Evolutionary conservation across 2,329 filamentous ascomycete genomes (phyloP).

Genomic region (Fusarium agapanthi): DNA sequence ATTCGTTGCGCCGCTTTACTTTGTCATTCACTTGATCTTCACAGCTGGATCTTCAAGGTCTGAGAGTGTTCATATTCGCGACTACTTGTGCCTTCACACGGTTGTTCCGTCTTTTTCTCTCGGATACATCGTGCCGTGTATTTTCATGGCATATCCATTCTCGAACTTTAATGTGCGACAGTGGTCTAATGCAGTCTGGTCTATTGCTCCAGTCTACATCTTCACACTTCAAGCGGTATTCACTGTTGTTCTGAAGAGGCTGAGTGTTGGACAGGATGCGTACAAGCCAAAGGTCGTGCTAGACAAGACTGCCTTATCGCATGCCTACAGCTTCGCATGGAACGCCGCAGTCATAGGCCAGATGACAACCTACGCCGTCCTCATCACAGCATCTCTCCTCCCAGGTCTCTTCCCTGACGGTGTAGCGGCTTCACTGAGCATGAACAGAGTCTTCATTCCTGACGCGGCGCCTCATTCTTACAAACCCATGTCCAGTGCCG

Average conservation of each 20-base stretch:
- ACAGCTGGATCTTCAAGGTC: conserved; percentile 12
- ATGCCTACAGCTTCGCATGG: conserved; percentile 40
- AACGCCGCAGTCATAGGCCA: conserved; percentile 38
- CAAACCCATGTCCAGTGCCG: conserved; percentile 27
- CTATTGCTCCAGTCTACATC: conserved; percentile 33
- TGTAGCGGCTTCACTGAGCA: conserved; percentile 19
- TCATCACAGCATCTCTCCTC: conserved; percentile 10
- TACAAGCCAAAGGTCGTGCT: conserved; percentile 18
- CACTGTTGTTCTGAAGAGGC: conserved; percentile 24
- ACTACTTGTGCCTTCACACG: conserved; percentile 28
- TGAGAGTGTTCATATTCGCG: conserved; percentile 27
- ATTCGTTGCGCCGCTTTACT: conserved; percentile 35
- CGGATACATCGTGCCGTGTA: conserved; percentile 34
- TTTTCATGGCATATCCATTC: conserved; percentile 35
- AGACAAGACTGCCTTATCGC: conserved; percentile 32
- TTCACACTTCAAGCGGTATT: conserved; percentile 23
- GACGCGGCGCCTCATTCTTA: conserved; percentile 26
- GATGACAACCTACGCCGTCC: conserved; percentile 27
- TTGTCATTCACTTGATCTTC: conserved; percentile 30
- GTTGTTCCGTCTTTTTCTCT: conserved; percentile 31
- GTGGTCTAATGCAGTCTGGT: conserved; percentile 36
- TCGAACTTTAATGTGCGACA: conserved; percentile 28
- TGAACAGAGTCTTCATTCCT: conserved; percentile 29
- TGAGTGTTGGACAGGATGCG: conserved; percentile 36
- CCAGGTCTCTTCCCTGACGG: conserved; percentile 30